Conservation (phyloP, 371 early-diverging fungal genomes). For the Syncephalastrum monosporum region DNA sequence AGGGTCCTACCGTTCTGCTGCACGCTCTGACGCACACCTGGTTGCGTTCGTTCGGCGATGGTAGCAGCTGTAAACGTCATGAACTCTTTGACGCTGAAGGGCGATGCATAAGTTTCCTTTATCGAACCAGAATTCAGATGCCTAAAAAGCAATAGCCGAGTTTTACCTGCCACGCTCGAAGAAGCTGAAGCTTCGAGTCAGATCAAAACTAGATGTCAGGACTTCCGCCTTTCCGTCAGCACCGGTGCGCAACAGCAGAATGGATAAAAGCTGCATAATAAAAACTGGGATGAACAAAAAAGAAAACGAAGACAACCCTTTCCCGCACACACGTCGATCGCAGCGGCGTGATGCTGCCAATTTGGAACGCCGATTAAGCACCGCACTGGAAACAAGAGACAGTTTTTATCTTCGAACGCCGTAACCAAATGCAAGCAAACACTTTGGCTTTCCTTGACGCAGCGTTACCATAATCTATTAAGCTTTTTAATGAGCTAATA, state of each 20-base stretch:
- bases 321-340: neutral
- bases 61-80: constrained; percentile 86
- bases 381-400: no score
- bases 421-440: no score
- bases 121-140: no score
- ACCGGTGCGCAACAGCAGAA: neutral
- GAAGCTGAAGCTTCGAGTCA: no score
- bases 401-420: no score
- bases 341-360: neutral
- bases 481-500: no score
- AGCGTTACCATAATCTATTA: no score
- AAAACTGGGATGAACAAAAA: neutral
- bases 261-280: neutral
- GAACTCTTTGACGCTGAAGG: constrained; percentile 81
- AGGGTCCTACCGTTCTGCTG: constrained; percentile 30
- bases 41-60: constrained; percentile 82
- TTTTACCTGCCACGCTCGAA: no score
- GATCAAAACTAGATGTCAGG: neutral
- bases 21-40: constrained; percentile 84
- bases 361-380: neutral
- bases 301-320: neutral
- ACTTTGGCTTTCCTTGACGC: no score
- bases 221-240: no score
- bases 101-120: no score
- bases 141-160: no score